Percentiles rank a stretch among this genome's conserved stretches.
Evolutionary conservation across 2,329 filamentous ascomycete species (phyloP).

Genomic region (Clonostachys chloroleuca): DNA sequence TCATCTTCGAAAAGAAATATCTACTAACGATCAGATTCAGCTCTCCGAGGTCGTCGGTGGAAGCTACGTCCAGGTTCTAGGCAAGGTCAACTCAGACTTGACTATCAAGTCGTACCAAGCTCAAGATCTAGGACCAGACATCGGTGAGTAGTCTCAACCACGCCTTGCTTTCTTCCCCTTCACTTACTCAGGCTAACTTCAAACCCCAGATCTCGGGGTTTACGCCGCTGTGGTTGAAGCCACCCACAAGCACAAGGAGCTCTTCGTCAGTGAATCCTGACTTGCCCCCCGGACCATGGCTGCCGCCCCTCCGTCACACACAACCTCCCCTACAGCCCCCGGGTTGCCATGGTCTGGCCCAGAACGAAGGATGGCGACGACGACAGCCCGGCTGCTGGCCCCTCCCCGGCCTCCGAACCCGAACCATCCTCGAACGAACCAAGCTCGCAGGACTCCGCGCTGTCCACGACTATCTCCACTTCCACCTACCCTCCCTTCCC

Average conservation of each 20-base stretch:
- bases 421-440: neutral
- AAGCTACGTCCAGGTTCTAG: constrained; percentile 72
- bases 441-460: too few species aligned
- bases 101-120: constrained; percentile 66
- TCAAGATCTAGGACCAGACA: constrained; percentile 62
- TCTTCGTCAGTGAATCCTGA: constrained; percentile 65
- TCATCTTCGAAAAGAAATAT: neutral
- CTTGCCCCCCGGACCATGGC: constrained; percentile 18
- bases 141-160: constrained; percentile 59
- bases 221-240: constrained; percentile 79
- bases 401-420: neutral
- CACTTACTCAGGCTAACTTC: neutral
- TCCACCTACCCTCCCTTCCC: neutral
- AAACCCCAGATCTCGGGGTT: constrained; percentile 62
- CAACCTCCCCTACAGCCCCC: constrained; percentile 15
- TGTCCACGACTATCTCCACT: neutral
- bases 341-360: constrained; percentile 34
- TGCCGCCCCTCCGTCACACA: constrained; percentile 4
- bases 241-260: constrained; percentile 74
- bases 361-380: constrained; percentile 3
- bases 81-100: constrained; percentile 72
- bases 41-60: constrained; percentile 66
- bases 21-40: constrained; percentile 31
- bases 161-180: neutral
- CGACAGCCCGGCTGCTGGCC: too few species aligned